Evolutionary conservation across 768 basidiomycete species (phyloP).

Genomic region (Piloderma croceum): DNA sequence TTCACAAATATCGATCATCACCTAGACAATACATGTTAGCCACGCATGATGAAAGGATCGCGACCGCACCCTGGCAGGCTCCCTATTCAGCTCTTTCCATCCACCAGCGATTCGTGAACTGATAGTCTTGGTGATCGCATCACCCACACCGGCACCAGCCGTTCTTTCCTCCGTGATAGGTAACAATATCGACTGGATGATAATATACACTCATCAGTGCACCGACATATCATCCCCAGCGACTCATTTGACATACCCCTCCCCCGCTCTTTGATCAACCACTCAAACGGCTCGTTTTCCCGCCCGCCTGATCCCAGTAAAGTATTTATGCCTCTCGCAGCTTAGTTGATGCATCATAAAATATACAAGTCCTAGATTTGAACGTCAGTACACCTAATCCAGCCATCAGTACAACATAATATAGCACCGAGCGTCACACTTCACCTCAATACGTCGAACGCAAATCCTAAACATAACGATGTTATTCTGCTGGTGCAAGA

Average conservation of each 20-base stretch:
- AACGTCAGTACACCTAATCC: slow-evolving; percentile 75
- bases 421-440: not conserved
- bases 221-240: not conserved
- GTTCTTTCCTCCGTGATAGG: slow-evolving; percentile 66
- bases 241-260: slow-evolving; percentile 49
- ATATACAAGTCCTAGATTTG: slow-evolving; percentile 84
- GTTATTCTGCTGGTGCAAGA: slow-evolving; percentile 75
- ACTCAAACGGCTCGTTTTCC: slow-evolving; percentile 93
- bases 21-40: slow-evolving; percentile 36
- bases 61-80: slow-evolving; percentile 54
- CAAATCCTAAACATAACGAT: slow-evolving; percentile 95
- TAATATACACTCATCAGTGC: not conserved
- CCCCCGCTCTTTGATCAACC: slow-evolving; percentile 88
- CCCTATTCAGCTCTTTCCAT: slow-evolving; percentile 55
- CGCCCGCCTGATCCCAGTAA: slow-evolving; percentile 79
- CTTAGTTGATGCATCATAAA: slow-evolving; percentile 91
- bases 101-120: slow-evolving; percentile 86
- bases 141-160: slow-evolving; percentile 35
- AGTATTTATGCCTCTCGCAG: slow-evolving; percentile 93
- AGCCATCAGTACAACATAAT: not conserved
- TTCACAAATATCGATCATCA: slow-evolving; percentile 95
- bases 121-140: slow-evolving; percentile 73
- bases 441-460: slow-evolving; percentile 81
- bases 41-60: not conserved
- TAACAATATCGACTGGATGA: slow-evolving; percentile 81